Evolutionary conservation across 305 asterid genomes (phyloP).

Genomic region (Rubia peregrina): DNA sequence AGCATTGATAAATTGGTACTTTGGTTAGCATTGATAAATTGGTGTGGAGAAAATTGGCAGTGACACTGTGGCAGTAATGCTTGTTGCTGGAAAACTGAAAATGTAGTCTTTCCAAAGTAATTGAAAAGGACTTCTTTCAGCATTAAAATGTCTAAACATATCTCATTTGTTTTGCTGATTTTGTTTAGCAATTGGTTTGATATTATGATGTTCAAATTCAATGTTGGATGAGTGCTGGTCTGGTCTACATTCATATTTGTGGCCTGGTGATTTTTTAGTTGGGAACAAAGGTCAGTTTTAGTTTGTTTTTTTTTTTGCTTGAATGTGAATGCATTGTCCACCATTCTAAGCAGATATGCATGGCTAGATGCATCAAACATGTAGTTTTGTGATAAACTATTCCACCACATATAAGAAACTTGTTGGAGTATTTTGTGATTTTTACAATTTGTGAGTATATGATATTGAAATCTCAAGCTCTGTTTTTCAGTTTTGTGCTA

Average conservation of each 20-base stretch:
- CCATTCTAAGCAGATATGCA: not conserved
- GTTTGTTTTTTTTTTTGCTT: constrained; percentile 2
- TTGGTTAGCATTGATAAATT: no score
- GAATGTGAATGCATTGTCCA: not conserved
- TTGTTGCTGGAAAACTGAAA: not conserved
- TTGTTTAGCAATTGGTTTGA: constrained; percentile 12
- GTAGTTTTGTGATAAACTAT: not conserved
- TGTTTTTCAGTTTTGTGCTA: no score
- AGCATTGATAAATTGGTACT: no score
- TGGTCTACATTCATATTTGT: constrained; percentile 31
- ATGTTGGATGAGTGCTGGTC: constrained; percentile 30
- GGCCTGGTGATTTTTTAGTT: constrained; percentile 24
- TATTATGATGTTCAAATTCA: constrained; percentile 42
- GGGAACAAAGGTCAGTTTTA: constrained; percentile 41
- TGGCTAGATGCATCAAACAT: no score
- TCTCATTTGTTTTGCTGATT: constrained; percentile 7
- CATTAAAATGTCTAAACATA: not conserved
- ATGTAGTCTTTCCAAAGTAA: not conserved
- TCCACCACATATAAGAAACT: not conserved
- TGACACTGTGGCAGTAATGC: not conserved
- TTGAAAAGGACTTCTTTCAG: not conserved
- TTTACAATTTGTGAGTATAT: not conserved
- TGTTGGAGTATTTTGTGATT: not conserved
- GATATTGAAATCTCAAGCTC: no score
- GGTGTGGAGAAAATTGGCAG: not conserved